Evolutionary conservation across 306 rosid species (phyloP), one percentile per base, ranked within the genome.

Genomic region (Casuarina equisetifolia): DNA sequence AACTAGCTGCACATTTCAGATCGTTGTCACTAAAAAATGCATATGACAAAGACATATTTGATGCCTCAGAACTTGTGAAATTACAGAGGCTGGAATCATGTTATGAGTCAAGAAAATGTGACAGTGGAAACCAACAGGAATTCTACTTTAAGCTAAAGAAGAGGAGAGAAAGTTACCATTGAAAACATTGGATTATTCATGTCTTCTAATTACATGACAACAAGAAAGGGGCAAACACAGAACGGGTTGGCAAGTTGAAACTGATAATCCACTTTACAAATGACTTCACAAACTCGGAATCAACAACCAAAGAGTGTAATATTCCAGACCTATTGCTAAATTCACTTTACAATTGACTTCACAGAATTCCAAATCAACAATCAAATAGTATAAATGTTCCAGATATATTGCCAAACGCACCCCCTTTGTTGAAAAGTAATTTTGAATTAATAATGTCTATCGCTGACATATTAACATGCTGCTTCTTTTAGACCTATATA

Each of bases 401-500:
- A 69, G 54, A 73, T 36, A n/a, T 13, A 75, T 63, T 19, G 54
- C 48, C 42, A 75, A 9, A 48, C 63, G 71, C 40, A 58, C 64
- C 63, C 63, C 69, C 48, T 62, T 53, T 70, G 62, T 64, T 59
- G 35, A 6, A 64, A 54, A 52, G 43, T 32, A 44, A 79, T 13
- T 42, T 25, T 77, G 76, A 15, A 44, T 62, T 75, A 49, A 75
- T 51, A 57, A 40, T 59, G 36, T 76, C 72, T n/a, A 53, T 39
- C 59, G 39, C 10, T 71, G 57, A 72, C 69, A 77, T 44, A 25
- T 69, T 63, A 59, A 76, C 57, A 75, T 69, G 59, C 38, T 62
- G 77, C 57, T 61, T 63, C 80, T 72, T 72, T 52, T 58, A 68
- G 39, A 80, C 74, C 74, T 73, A 82, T 58, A 82, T 58, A 72